Evolutionary conservation across 208 protist species (phyloP), one percentile per base, ranked within the genome.

Genomic region (Hexamita inflata): DNA sequence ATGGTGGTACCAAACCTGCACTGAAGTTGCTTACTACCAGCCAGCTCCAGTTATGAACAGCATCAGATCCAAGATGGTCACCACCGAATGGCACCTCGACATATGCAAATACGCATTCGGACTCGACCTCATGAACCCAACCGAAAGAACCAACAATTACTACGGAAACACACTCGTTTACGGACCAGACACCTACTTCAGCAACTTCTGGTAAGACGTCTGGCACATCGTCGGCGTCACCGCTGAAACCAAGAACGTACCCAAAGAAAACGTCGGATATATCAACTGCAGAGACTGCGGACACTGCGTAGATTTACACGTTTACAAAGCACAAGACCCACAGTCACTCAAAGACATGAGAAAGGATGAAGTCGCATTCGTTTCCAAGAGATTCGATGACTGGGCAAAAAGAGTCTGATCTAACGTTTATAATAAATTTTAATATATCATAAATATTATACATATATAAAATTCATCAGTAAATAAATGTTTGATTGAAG

Each of bases 1-100:
- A n/a, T 70, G 64, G 64, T 70, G 64, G 64, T 70, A 38, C 11
- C 64, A 70, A n/a, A 70, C 64, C 11, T 70, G 64, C n/a, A 45
- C 64, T 30, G 64, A 70, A 45, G 9, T 70, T 45, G 64, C 64
- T 49, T 70, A 70, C 40, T 70, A 45, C n/a, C 35, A 70, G 40
- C 64, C 64, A 32, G 64, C 64, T n/a, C 64, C 64, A 45, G 2
- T n/a, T 11, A 32, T 70, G 4, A 70, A 70, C 42, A 57, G 38
- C 42, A n/a, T 70, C 42, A 35, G 64, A 11, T 24, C 32, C 28
- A 15, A 40, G 64, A 57, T 24, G 15, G 38, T 70, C 64, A 70
- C 64, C 42, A n/a, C 15, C 2, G 2, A 70, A 38, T 70, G 35
- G 9, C 64, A 70, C 35, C 35, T 45, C n/a, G 38, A 70, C 26